Conservation (phyloP, 2,329 filamentous ascomycete species). For the Aspergillus sp. region DNA sequence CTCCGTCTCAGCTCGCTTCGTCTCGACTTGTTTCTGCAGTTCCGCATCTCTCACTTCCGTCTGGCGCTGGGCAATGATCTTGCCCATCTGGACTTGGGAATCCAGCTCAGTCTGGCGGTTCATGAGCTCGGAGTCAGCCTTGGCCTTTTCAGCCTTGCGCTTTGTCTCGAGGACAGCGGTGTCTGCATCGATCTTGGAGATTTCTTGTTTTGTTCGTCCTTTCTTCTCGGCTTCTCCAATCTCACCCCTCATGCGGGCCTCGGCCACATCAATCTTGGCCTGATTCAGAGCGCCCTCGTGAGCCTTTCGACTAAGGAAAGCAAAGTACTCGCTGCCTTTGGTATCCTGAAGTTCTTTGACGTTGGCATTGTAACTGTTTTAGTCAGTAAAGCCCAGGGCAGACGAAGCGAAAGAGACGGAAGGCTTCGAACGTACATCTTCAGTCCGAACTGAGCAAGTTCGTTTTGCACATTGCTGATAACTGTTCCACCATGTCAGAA, state of each 20-base stretch:
- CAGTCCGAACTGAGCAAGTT: conserved; percentile 80
- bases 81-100: conserved; percentile 74
- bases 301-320: conserved; percentile 78
- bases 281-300: conserved; percentile 86
- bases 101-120: conserved; percentile 74
- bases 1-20: conserved; percentile 77
- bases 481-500: conserved; percentile 46
- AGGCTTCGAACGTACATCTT: conserved; percentile 58
- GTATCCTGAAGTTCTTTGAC: conserved; percentile 88
- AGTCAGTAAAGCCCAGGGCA: conserved; percentile 6
- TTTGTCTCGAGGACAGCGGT: conserved; percentile 85
- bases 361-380: conserved; percentile 67
- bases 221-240: conserved; percentile 72
- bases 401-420: neutral
- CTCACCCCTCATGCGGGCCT: conserved; percentile 65
- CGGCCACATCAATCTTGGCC: conserved; percentile 66
- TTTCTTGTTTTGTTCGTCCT: conserved; percentile 81
- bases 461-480: conserved; percentile 75
- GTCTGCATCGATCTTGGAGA: conserved; percentile 85
- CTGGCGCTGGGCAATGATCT: conserved; percentile 72
- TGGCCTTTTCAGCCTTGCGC: conserved; percentile 78
- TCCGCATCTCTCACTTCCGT: conserved; percentile 80
- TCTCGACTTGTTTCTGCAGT: conserved; percentile 76
- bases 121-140: conserved; percentile 75
- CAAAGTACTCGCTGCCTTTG: conserved; percentile 80